Base-by-base conservation (phyloP, 2,329 filamentous ascomycete species). In the Stagonosporopsis chrysanthemi region DNA sequence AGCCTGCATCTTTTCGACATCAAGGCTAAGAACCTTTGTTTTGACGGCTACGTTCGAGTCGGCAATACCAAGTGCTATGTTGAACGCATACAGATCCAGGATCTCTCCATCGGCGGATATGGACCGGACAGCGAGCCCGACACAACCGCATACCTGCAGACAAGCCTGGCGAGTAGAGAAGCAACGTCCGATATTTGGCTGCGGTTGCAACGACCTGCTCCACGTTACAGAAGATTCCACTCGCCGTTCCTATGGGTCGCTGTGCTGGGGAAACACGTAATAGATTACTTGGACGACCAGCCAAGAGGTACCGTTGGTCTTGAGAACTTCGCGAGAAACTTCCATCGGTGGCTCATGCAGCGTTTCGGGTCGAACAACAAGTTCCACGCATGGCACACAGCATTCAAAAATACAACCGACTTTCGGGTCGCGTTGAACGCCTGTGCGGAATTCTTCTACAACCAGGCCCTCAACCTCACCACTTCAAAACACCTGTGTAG, bases 241-340 rank as follows among this genome's bases (percentile, higher is more conserved):
- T 45, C 75, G 0, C 81, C 85, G 0, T 94, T 92, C 59, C 57
- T 87, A 0, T 95, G 90, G 90, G 74, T 93, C 1, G 88, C 86
- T 0, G 82, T 89, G 49, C 77, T 95, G 0, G 81, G 84, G 0
- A 94, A 93, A 68, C 86, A 92, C 65, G 82, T 90, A 23, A 80
- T 92, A 1, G 88, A 92, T 60, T 95, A 84, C 62, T 78, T 90
- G 44, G 63, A 73, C 2, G 55, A 66, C 1, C 48, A 70, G 3
- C 26, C 54, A 0, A 12, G 31, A 11, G 51, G 61, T 1, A 64
- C 71, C 8, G 81, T 89, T 1, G 73, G 75, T 0, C 77, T 92
- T 0, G 52, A 76, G 3, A 76, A 86, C 48, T 93, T 95, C 61
- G 77, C 80, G 8, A 54, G 56, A 0, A 65, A 79, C 0, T 95